Conservation (phyloP, 148 eudicot genomes). For the Persicaria tinctoria region DNA sequence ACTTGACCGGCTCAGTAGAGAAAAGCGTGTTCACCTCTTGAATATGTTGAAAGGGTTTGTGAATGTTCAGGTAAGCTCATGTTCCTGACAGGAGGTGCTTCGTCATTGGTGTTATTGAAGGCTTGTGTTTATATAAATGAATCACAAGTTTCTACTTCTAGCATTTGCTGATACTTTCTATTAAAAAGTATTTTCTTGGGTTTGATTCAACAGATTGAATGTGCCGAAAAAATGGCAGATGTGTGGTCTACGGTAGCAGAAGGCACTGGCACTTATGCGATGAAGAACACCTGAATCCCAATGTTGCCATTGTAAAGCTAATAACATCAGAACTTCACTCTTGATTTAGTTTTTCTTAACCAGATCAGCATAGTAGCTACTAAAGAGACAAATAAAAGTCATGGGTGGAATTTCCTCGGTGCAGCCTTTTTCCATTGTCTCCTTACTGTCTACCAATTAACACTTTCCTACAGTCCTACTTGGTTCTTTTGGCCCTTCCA, state of each 20-base stretch:
- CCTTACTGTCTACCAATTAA: background rate
- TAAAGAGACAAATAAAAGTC: background rate
- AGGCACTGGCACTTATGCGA: constrained; percentile 54
- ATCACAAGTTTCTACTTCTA: background rate
- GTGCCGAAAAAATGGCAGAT: constrained; percentile 62
- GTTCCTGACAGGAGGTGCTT: background rate
- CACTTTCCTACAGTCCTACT: background rate
- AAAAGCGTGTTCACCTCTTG: constrained; percentile 57
- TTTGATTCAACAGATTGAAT: constrained; percentile 44
- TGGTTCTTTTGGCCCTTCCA: background rate
- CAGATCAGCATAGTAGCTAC: background rate
- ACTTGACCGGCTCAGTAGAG: constrained; percentile 66
- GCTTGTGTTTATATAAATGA: background rate
- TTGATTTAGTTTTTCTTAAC: background rate
- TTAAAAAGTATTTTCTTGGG: background rate
- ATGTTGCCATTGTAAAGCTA: constrained; percentile 18
- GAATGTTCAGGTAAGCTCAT: constrained; percentile 60
- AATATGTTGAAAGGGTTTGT: constrained; percentile 95
- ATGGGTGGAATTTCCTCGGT: background rate
- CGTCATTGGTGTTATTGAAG: background rate
- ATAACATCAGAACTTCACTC: background rate
- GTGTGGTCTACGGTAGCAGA: constrained; percentile 78
- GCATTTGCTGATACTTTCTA: background rate
- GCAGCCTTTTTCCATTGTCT: background rate
- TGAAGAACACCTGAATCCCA: constrained; percentile 33